These are phyloP conservation scores for Starmerella bombicola DNA, from an alignment of 805 yeast species.

Conservation along the genomic window DNA sequence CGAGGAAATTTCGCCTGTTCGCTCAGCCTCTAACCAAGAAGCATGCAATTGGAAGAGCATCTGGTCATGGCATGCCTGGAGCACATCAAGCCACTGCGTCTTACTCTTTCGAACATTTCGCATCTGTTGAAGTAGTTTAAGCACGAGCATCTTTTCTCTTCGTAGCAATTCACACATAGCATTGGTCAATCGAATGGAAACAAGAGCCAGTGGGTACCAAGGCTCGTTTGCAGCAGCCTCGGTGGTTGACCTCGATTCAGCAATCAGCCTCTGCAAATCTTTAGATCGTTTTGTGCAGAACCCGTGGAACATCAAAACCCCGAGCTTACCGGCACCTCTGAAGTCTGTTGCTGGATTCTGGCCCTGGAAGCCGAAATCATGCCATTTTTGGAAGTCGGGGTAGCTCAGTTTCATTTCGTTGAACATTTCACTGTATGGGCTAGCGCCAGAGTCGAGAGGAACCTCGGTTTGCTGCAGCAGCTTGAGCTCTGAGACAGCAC, in stretches of 20 bases:
- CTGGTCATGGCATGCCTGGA: conserved; percentile 17
- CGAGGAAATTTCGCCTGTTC: conserved; percentile 17
- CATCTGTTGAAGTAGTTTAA: conserved; percentile 6
- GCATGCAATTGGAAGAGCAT: conserved; percentile 22
- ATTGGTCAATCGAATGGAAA: conserved; percentile 26
- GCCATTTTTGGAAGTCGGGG: conserved; percentile 24
- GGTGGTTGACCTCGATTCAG: conserved; percentile 23
- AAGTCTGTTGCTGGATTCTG: conserved; percentile 30
- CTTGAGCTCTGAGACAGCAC: conserved; percentile 1
- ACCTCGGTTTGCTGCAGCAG: conserved; percentile 3
- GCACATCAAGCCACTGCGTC: conserved; percentile 1
- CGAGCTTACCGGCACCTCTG: conserved; percentile 28
- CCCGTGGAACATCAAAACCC: conserved; percentile 20
- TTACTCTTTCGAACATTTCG: neutral
- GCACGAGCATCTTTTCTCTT: conserved; percentile 11
- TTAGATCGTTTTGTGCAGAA: conserved; percentile 20
- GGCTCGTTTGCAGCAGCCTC: conserved; percentile 11
- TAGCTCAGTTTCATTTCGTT: conserved; percentile 1
- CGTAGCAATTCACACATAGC: conserved; percentile 12
- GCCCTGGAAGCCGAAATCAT: conserved; percentile 32
- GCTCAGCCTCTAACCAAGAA: conserved; percentile 21
- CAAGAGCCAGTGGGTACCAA: conserved; percentile 29
- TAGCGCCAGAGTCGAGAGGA: neutral
- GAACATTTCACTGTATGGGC: neutral
- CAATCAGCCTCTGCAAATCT: conserved; percentile 11